A percentile compares a stretch with the other conserved stretches of the same genome.
Conservation (phyloP, 2,329 filamentous ascomycete species). For the Botrytis galanthina region DNA sequence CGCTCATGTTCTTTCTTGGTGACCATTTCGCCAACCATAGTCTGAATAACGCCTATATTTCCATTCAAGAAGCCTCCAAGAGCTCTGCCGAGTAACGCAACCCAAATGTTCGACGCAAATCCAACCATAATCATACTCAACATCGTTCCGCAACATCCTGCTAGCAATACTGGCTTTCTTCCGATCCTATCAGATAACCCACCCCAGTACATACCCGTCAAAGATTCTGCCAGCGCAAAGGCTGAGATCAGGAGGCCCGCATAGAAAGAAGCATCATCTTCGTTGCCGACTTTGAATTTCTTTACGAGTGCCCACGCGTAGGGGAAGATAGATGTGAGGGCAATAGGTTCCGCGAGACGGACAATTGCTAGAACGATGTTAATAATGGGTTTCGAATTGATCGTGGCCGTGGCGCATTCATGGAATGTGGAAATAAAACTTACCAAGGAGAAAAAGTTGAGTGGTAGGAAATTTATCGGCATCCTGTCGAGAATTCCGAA, state of each 20-base stretch:
- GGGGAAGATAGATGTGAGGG: slow-evolving; percentile 88
- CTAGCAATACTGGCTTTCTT: slow-evolving; percentile 78
- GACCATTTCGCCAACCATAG: slow-evolving; percentile 88
- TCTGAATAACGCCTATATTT: slow-evolving; percentile 81
- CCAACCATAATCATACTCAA: slow-evolving; percentile 80
- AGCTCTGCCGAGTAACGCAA: slow-evolving; percentile 72
- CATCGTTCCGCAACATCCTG: slow-evolving; percentile 81
- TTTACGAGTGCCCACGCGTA: slow-evolving; percentile 86
- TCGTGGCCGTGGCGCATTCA: slow-evolving; percentile 10
- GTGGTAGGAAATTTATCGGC: slow-evolving; percentile 74
- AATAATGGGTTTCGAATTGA: slow-evolving; percentile 15
- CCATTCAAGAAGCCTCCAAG: slow-evolving; percentile 84
- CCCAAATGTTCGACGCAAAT: slow-evolving; percentile 78
- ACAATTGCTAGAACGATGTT: slow-evolving; percentile 67
- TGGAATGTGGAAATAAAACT: slow-evolving; percentile 37
- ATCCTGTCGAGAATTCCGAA: slow-evolving; percentile 48
- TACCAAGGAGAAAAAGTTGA: slow-evolving; percentile 84
- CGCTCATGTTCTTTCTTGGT: slow-evolving; percentile 48
- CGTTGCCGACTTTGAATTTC: slow-evolving; percentile 68
- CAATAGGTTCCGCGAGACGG: slow-evolving; percentile 87
- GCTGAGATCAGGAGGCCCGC: slow-evolving; percentile 84
- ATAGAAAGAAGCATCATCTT: slow-evolving; percentile 79
- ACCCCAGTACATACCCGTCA: slow-evolving; percentile 89
- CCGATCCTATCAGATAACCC: slow-evolving; percentile 77
- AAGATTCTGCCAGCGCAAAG: slow-evolving; percentile 77